A percentile compares a stretch with the other conserved stretches of the same genome.
These are phyloP conservation scores for Mycosphaerelloides madeirae DNA, from an alignment of 2,329 filamentous ascomycete species.

Conservation along the genomic window DNA sequence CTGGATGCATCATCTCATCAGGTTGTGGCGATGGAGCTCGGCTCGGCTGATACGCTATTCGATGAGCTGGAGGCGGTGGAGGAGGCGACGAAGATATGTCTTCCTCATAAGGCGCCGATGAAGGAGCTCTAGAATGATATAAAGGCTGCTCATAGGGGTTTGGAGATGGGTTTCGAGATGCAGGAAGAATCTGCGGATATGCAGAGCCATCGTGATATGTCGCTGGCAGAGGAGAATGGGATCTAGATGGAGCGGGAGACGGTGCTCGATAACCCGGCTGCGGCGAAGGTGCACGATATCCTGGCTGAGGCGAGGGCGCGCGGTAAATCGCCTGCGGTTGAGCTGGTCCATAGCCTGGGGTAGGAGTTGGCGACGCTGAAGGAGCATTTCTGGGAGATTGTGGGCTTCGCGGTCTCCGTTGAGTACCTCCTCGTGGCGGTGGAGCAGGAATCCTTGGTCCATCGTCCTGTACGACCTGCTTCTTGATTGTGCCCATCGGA, in stretches of 20 bases:
- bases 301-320: constrained; percentile 27
- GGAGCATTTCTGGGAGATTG: constrained; percentile 22
- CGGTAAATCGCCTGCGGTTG: constrained; percentile 13
- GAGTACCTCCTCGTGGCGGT: constrained; percentile 25
- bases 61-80: constrained; percentile 77
- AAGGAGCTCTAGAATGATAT: constrained; percentile 18
- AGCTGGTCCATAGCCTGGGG: constrained; percentile 26
- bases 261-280: constrained; percentile 29
- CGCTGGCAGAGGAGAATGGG: constrained; percentile 40
- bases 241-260: constrained; percentile 39
- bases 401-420: constrained; percentile 21
- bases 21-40: constrained; percentile 46
- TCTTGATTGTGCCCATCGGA: constrained; percentile 30
- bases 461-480: constrained; percentile 22
- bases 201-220: constrained; percentile 33
- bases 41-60: constrained; percentile 49
- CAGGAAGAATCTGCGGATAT: constrained; percentile 28
- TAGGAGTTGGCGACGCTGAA: constrained; percentile 39
- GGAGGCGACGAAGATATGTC: constrained; percentile 64
- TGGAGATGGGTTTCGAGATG: constrained; percentile 27
- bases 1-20: constrained; percentile 25
- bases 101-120: constrained; percentile 28
- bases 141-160: constrained; percentile 23
- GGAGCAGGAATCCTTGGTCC: constrained; percentile 31
- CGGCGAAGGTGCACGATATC: constrained; percentile 24